These are phyloP conservation scores for Auricularia auricula-judae DNA, from an alignment of 768 basidiomycete species.

Conservation along the genomic window DNA sequence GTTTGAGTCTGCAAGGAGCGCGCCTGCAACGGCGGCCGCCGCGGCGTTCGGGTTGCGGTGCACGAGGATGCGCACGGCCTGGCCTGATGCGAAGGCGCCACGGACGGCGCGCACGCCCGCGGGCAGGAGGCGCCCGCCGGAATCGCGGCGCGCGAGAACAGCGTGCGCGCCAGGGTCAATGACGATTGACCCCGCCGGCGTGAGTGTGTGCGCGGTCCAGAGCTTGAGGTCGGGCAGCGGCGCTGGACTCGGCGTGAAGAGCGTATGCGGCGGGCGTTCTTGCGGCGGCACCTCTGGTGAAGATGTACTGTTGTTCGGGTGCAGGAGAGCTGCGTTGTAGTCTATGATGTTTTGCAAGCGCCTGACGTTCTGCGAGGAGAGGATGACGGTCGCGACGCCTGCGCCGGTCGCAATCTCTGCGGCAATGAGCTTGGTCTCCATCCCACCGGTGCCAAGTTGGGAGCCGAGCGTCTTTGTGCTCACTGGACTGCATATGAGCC, in stretches of 20 bases:
- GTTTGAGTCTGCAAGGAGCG: slow-evolving; percentile 3
- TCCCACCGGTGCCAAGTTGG: slow-evolving; percentile 91
- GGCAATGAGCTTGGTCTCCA: slow-evolving; percentile 98
- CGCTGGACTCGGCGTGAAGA: slow-evolving; percentile 65
- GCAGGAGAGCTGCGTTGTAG: slow-evolving; percentile 26
- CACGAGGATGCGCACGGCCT: slow-evolving; percentile 76
- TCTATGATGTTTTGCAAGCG: slow-evolving; percentile 75
- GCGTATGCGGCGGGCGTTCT: slow-evolving; percentile 68
- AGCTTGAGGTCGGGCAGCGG: slow-evolving; percentile 81
- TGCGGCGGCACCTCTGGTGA: slow-evolving; percentile 9
- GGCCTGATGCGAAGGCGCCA: slow-evolving; percentile 86
- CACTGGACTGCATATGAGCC: slow-evolving; percentile 35
- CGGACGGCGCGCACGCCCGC: slow-evolving; percentile 81
- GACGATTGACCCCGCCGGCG: slow-evolving; percentile 77
- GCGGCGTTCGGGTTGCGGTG: slow-evolving; percentile 30
- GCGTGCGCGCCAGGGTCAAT: slow-evolving; percentile 84
- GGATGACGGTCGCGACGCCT: slow-evolving; percentile 86
- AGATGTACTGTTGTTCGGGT: not conserved
- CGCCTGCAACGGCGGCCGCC: slow-evolving; percentile 3
- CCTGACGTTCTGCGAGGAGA: slow-evolving; percentile 67
- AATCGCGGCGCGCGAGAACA: slow-evolving; percentile 75
- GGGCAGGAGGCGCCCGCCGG: slow-evolving; percentile 84
- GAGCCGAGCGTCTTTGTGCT: slow-evolving; percentile 89
- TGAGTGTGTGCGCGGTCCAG: slow-evolving; percentile 95
- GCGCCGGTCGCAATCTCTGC: slow-evolving; percentile 95